Evolutionary conservation across 495 filamentous ascomycete species (phyloP).

Genomic region (Astrothelium macrocarpum): DNA sequence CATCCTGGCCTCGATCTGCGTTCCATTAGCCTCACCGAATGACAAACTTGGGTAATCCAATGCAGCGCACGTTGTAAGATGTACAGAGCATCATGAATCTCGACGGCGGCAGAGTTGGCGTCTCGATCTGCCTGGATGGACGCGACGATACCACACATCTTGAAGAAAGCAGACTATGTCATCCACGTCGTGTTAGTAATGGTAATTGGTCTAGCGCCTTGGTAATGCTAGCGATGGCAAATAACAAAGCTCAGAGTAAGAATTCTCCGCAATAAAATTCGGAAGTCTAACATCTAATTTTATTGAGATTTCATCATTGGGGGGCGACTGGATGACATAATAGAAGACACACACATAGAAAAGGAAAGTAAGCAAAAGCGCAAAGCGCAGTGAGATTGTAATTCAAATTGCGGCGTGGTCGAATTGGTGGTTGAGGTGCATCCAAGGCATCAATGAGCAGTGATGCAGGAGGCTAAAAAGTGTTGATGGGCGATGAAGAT

Average conservation of each 20-base stretch:
- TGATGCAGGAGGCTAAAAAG: not conserved
- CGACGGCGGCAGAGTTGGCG: conserved; percentile 56
- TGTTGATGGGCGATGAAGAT: not conserved
- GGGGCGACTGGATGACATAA: not conserved
- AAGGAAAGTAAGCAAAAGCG: not conserved
- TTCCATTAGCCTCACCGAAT: not conserved
- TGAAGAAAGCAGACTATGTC: conserved; percentile 17
- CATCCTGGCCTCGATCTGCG: conserved; percentile 73
- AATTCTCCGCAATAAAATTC: conserved; percentile 28
- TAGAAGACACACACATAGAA: not conserved
- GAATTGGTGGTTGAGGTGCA: no score
- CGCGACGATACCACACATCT: conserved; percentile 82
- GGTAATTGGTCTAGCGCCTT: not conserved
- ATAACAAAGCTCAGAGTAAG: conserved; percentile 5
- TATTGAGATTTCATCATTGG: conserved; percentile 9
- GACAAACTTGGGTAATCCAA: not conserved
- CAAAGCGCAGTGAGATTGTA: no score
- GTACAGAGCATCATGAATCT: conserved; percentile 84
- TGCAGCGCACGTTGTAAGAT: conserved; percentile 50
- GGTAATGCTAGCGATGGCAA: conserved; percentile 1
- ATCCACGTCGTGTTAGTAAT: conserved; percentile 5
- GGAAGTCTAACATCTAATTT: conserved; percentile 38
- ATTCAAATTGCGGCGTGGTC: no score
- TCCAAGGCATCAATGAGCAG: not conserved
- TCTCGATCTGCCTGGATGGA: conserved; percentile 63